Evolutionary conservation across 2,329 filamentous ascomycete genomes (phyloP).

Genomic region (Periconia digitata): DNA sequence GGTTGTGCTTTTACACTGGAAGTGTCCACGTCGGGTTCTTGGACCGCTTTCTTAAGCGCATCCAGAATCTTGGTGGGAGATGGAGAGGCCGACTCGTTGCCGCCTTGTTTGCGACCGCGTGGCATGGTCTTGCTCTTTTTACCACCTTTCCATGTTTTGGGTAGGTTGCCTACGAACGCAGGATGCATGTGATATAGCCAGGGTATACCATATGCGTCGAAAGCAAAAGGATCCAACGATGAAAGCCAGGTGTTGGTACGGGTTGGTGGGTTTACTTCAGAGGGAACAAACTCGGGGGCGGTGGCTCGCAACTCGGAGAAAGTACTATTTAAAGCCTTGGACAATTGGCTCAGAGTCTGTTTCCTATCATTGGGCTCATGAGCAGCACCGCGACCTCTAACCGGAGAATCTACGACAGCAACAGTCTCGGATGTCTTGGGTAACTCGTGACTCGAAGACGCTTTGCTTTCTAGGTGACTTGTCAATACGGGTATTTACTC

Average conservation of each 20-base stretch:
- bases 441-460: not conserved
- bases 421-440: not conserved
- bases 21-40: not conserved
- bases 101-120: slow-evolving; percentile 8
- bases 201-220: slow-evolving; percentile 29
- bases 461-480: not conserved
- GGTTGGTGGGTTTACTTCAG: not conserved
- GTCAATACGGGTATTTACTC: no score
- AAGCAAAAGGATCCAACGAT: slow-evolving; percentile 19
- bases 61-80: slow-evolving; percentile 19
- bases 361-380: slow-evolving; percentile 3
- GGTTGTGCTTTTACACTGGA: not conserved
- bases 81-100: not conserved
- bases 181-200: slow-evolving; percentile 36
- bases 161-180: slow-evolving; percentile 20
- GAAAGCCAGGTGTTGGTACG: slow-evolving; percentile 3
- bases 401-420: not conserved
- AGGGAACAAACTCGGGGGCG: slow-evolving; percentile 33
- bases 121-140: slow-evolving; percentile 12
- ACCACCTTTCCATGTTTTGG: slow-evolving; percentile 11
- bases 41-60: slow-evolving; percentile 10
- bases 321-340: slow-evolving; percentile 14
- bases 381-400: slow-evolving; percentile 13
- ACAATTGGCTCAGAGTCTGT: slow-evolving; percentile 14
- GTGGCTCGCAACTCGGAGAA: slow-evolving; percentile 33